Base-by-base conservation (phyloP, 2,329 filamentous ascomycete genomes). In the Diaporthe vexans region DNA sequence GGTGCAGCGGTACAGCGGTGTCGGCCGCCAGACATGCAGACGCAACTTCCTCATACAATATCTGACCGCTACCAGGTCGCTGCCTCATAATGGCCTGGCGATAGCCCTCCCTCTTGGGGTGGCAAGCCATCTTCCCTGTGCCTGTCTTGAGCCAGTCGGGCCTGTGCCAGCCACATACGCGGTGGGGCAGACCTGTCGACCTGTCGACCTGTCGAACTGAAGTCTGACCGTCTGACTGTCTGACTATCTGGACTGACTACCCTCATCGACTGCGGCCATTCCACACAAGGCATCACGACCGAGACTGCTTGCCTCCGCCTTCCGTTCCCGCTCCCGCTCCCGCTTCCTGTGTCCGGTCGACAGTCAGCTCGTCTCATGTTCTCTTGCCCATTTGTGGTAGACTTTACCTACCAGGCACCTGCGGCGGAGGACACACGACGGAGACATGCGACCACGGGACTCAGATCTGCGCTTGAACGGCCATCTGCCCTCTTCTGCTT, bases 221-320 rank as follows among this genome's bases (percentile, higher is more conserved):
- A 21, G 54, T 52, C 63, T 52, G 63, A 52, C 40, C 15, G 40
- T 43, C 40, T 19, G 40, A 43, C 15, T 15, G 13, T 43, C 15
- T 17, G 40, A 17, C 35, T 37, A 37, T 15, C 37, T 40, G 37
- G 4, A 17, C 40, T 6, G 40, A 19, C 29, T 52, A 33, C 24
- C 43, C 7, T 24, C 29, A 33, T 51, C 2, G 11, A 29, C 40
- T 9, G 5, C 24, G 24, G 24, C 58, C 58, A 63, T 29, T 24
- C 58, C n/a, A 46, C 9, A n/a, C 37, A 8, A 46, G 40, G 40
- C 59, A 48, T 65, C 48, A 54, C 63, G n/a, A 26, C 52, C 46
- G 63, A 52, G 33, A 54, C n/a, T 68, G 63, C 63, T 54, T 68
- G 63, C 63, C 52, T 54, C n/a, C 48, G 33, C 48, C 63, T 54